A percentile compares a stretch with the other conserved stretches of the same genome.
Evolutionary conservation across 1,284 basidiomycete species (phyloP).

Genomic region (Boletus sp.): DNA sequence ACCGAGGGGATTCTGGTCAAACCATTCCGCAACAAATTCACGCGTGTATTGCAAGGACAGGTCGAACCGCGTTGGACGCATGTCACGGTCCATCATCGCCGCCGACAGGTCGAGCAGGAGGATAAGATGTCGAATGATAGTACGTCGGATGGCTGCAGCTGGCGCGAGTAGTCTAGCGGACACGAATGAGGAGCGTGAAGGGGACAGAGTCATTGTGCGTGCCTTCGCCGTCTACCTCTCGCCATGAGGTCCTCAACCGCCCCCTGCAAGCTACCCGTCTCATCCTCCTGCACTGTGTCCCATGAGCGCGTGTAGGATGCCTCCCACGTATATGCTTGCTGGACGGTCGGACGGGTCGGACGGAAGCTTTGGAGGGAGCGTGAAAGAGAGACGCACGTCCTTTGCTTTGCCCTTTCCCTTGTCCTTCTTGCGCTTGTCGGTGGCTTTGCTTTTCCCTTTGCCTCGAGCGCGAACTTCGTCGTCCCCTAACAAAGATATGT

Average conservation of each 20-base stretch:
- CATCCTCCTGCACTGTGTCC: slow-evolving; percentile 97
- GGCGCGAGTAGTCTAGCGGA: slow-evolving; percentile 66
- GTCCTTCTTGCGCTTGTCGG: slow-evolving; percentile 39
- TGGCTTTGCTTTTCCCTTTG: slow-evolving; percentile 43
- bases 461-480: slow-evolving; percentile 35
- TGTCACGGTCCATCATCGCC: slow-evolving; percentile 93
- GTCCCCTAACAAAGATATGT: slow-evolving; percentile 36
- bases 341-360: slow-evolving; percentile 10
- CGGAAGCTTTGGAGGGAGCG: not conserved
- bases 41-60: slow-evolving; percentile 85
- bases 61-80: slow-evolving; percentile 91
- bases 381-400: slow-evolving; percentile 38
- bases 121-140: slow-evolving; percentile 94
- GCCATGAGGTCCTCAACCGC: slow-evolving; percentile 90
- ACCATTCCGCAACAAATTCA: slow-evolving; percentile 94
- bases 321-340: slow-evolving; percentile 93
- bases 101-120: slow-evolving; percentile 87
- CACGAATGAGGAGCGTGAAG: slow-evolving; percentile 6
- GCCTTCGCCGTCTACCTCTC: slow-evolving; percentile 80
- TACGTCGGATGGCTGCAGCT: slow-evolving; percentile 83
- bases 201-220: slow-evolving; percentile 19
- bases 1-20: slow-evolving; percentile 98
- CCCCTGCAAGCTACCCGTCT: slow-evolving; percentile 83
- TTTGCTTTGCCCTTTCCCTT: slow-evolving; percentile 47
- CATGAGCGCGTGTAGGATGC: slow-evolving; percentile 91